Evolutionary conservation across 108 stramenopile species (phyloP), one percentile per base, ranked within the genome.

Genomic region (Cyclotella choctawhatcheeana): DNA sequence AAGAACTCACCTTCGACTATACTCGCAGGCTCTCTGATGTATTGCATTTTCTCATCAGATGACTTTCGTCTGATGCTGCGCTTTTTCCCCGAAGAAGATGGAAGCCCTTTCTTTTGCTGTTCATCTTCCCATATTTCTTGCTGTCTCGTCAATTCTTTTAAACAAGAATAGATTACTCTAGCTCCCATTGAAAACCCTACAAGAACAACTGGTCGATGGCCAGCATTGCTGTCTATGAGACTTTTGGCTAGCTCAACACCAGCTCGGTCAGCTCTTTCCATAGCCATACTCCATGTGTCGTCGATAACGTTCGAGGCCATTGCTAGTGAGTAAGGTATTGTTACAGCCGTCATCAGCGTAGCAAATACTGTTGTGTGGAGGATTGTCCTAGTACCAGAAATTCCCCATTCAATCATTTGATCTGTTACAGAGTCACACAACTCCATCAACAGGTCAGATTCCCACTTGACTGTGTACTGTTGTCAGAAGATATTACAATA

Each of bases 181-280:
- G 96, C 98, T 30, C 98, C 98, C 87, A 99, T 95, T 0, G 92
- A 94, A 70, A 89, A 99, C 29, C 98, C 98, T 18, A 97, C 75
- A 30, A 99, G 82, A 3, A 91, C 92, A 6, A 98, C 96, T 27
- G 98, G 98, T 25, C 97, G 83, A 29, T 86, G 86, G 1, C 98
- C 98, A 17, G 91, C 90, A 14, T 78, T 71, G 37, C 92, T 89
- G 52, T 88, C 85, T 13, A 96, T 77, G 8, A 98, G 71, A n/a
- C 87, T 90, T 50, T 85, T 84, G 7, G 97, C 98, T 30, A 98
- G 78, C 54, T 95, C 93, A 24, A 83, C 74, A 16, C 98, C 98
- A 26, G 97, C 97, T 67, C 89, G 77, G 55, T 95, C 89, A 2
- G 98, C 90, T 21, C 97, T 82, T 70, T 93, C 92, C 44, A 90